These are phyloP conservation scores for Metschnikowia kofuensis DNA, from an alignment of 805 yeast species.

Conservation along the genomic window DNA sequence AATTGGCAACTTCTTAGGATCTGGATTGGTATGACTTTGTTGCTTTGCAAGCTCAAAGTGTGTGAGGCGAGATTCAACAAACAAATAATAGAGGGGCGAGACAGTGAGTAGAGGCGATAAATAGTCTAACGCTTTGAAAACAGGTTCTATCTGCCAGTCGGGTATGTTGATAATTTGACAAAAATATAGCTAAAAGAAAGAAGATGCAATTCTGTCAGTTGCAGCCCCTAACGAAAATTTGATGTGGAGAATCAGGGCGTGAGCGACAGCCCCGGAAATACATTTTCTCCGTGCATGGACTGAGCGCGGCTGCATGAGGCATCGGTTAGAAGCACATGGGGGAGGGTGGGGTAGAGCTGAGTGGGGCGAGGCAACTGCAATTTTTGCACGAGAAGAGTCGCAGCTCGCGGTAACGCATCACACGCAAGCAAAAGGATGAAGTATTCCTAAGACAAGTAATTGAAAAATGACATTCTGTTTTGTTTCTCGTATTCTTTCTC, in stretches of 20 bases:
- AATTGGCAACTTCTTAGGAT: too few relatives aligned
- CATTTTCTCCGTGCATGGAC: constrained; percentile 17
- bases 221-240: neutral
- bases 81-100: too few relatives aligned
- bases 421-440: neutral
- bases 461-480: too few relatives aligned
- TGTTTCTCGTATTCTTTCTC: too few relatives aligned
- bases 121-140: too few relatives aligned
- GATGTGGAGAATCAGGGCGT: constrained; percentile 10
- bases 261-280: constrained; percentile 14
- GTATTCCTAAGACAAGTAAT: too few relatives aligned
- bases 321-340: constrained; percentile 5
- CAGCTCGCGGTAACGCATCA: neutral
- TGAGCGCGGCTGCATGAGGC: constrained; percentile 7
- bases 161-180: neutral
- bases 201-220: neutral
- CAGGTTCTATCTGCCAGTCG: neutral
- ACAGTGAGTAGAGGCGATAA: too few relatives aligned
- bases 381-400: constrained; percentile 1
- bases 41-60: too few relatives aligned
- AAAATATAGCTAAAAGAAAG: neutral
- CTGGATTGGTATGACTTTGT: too few relatives aligned
- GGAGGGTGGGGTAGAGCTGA: constrained; percentile 10
- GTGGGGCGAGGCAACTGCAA: neutral
- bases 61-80: too few relatives aligned